Evolutionary conservation across 2,329 filamentous ascomycete genomes (phyloP).

Genomic region (Clarireedia homoeocarpa): DNA sequence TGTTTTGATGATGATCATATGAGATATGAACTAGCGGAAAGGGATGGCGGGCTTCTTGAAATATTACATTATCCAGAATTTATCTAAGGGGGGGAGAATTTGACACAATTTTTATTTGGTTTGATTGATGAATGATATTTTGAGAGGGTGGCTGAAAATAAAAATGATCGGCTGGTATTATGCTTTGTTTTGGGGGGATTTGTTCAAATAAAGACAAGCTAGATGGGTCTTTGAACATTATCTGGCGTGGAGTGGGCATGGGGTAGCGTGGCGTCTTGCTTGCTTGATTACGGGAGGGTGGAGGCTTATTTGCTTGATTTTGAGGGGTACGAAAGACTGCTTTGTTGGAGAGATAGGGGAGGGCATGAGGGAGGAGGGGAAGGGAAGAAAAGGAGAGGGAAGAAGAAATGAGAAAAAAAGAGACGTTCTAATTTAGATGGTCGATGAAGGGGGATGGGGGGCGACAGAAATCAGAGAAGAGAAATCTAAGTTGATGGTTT

Average conservation of each 20-base stretch:
- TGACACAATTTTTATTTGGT: too few relatives aligned
- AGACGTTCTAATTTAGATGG: not conserved
- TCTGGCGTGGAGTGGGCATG: not conserved
- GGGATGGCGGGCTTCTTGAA: not conserved
- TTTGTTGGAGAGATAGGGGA: not conserved
- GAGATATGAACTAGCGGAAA: not conserved
- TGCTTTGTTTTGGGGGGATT: not conserved
- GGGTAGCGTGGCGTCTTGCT: not conserved
- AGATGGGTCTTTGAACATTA: not conserved
- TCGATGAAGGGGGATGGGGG: too few relatives aligned
- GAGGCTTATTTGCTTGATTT: too few relatives aligned
- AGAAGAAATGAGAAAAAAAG: not conserved
- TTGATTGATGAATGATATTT: too few relatives aligned
- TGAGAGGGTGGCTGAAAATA: too few relatives aligned
- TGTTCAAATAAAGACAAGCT: not conserved
- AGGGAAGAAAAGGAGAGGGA: not conserved
- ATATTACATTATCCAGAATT: not conserved
- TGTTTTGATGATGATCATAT: not conserved
- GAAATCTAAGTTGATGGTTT: not conserved
- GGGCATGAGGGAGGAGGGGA: not conserved
- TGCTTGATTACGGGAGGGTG: too few relatives aligned
- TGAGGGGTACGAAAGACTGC: too few relatives aligned
- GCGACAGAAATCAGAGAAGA: not conserved
- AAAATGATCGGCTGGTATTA: too few relatives aligned
- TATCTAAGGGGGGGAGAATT: too few relatives aligned